Conservation (phyloP, 495 filamentous ascomycete species). For the Penicillium macrosclerotiorum region DNA sequence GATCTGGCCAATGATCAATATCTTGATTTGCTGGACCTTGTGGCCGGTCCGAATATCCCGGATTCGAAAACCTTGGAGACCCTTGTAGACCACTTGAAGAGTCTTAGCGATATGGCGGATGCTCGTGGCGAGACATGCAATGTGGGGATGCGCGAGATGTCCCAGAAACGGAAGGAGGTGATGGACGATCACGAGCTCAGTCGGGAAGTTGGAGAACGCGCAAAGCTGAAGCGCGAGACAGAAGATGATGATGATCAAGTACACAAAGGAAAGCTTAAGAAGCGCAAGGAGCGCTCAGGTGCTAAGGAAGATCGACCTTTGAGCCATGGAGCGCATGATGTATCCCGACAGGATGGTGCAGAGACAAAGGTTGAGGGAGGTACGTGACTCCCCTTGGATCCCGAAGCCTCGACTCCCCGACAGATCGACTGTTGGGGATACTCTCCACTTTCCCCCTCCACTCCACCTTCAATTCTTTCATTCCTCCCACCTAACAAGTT, state of each 20-base stretch:
- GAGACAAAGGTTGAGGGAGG: slow-evolving; percentile 56
- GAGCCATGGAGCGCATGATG: slow-evolving; percentile 59
- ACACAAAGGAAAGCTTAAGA: slow-evolving; percentile 50
- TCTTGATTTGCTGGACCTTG: slow-evolving; percentile 69
- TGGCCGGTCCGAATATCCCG: slow-evolving; percentile 66
- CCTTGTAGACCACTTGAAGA: slow-evolving; percentile 64
- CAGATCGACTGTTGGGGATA: slow-evolving; percentile 13
- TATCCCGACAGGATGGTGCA: slow-evolving; percentile 66
- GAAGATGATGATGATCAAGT: slow-evolving; percentile 56
- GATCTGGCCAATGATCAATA: slow-evolving; percentile 58
- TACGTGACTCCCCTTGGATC: slow-evolving; percentile 39
- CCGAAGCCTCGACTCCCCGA: slow-evolving; percentile 1
- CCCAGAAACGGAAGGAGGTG: slow-evolving; percentile 59
- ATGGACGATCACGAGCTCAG: slow-evolving; percentile 51
- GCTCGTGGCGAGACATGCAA: slow-evolving; percentile 62
- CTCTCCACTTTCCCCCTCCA: slow-evolving; percentile 12
- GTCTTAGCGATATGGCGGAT: slow-evolving; percentile 63
- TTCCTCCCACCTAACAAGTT: slow-evolving; percentile 9
- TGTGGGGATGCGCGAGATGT: slow-evolving; percentile 69
- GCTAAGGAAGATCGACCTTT: slow-evolving; percentile 56
- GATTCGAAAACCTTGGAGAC: slow-evolving; percentile 70
- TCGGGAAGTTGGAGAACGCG: slow-evolving; percentile 41
- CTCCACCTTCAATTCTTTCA: slow-evolving; percentile 11
- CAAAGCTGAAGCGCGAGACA: slow-evolving; percentile 50
- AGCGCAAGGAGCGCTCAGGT: slow-evolving; percentile 49